Evolutionary conservation across 2,329 filamentous ascomycete genomes (phyloP), one percentile per base, ranked within the genome.

Genomic region (Clarireedia paspali): DNA sequence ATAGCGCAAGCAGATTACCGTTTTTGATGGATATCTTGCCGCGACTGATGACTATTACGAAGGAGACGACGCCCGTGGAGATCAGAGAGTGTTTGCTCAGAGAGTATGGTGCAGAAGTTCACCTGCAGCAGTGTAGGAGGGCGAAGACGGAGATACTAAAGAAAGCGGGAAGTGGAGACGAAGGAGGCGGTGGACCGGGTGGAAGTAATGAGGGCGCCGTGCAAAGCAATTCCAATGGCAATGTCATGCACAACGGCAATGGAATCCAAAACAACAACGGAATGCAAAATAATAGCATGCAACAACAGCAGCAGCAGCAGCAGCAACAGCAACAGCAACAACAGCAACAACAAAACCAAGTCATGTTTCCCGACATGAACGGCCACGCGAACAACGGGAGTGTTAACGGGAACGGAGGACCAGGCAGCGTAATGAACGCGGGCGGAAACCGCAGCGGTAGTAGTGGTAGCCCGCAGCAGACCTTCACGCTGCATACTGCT

Each of bases 21-120:
- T 85, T 85, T 66, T 73, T 85, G 3, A 75, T 80, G 64, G 81
- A 85, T 58, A 78, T 78, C 53, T 73, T 85, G 5, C 80, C 80
- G 15, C 75, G 80, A 53, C 76, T 83, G 66, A 82, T 85, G 76
- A 74, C 70, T 59, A 75, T 85, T 58, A 75, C 74, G 9, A 67
- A 78, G 27, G 80, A 84, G 59, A 84, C 80, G 1, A 82, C 78
- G 52, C 82, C 82, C 0, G 75, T 78, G 42, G 77, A 79, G 47
- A 83, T 85, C 56, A 74, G 77, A 45, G 82, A 85, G 55, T 74
- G 78, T 51, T 71, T 85, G 39, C 69, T 81, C 46, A 58, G 64
- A 45, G 63, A 67, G 45, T 68, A 65, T 56, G 66, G 66, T 10
- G 63, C 64, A 2, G 67, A 69, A 48, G 66, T 69, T 10, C 65